Percentiles rank a stretch among this genome's conserved stretches.
These are phyloP conservation scores for Aureobasidium lini DNA, from an alignment of 2,329 filamentous ascomycete species.

Conservation along the genomic window DNA sequence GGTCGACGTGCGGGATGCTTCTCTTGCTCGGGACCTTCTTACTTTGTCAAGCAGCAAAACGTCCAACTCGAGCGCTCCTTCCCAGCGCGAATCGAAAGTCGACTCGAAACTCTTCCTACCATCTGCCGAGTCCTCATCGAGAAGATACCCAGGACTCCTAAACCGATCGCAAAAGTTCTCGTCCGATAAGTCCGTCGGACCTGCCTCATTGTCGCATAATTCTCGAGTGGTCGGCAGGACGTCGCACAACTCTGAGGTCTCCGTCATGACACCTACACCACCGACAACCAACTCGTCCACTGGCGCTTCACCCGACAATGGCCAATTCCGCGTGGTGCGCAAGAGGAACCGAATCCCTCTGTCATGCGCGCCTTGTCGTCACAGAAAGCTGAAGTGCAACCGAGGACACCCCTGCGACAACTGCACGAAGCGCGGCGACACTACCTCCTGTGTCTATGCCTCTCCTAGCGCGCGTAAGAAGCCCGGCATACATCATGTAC, in stretches of 20 bases:
- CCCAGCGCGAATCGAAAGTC: neutral
- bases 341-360: constrained; percentile 88
- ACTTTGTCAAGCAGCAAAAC: neutral
- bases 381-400: constrained; percentile 94
- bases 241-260: neutral
- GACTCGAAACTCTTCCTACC: neutral
- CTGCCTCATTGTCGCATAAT: neutral
- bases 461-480: constrained; percentile 63
- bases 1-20: neutral
- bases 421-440: constrained; percentile 80
- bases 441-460: constrained; percentile 77
- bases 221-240: neutral
- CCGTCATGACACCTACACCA: constrained; percentile 61
- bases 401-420: constrained; percentile 87
- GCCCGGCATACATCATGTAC: constrained; percentile 33
- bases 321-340: constrained; percentile 78
- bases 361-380: constrained; percentile 84
- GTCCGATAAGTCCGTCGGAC: too few relatives aligned
- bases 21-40: neutral
- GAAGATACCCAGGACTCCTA: too few relatives aligned
- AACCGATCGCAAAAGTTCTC: too few relatives aligned
- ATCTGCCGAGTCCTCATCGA: neutral
- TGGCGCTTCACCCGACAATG: constrained; percentile 68
- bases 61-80: neutral
- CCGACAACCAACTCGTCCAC: constrained; percentile 70